phyloP scores from a whole-genome alignment of 106 monocot species.

The Dendrobium catenatum region DNA sequence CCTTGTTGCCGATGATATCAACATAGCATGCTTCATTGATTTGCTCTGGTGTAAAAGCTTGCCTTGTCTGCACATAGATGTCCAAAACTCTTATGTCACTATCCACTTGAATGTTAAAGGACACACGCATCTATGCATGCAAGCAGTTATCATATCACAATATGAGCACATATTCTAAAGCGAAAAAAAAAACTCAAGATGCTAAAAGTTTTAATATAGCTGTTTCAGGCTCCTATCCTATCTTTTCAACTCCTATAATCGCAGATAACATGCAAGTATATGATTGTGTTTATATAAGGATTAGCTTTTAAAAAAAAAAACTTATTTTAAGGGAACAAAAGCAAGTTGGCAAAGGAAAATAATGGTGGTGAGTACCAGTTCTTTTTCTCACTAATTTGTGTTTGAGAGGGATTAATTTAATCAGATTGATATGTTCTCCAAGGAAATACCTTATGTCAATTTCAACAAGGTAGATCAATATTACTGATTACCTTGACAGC shows the following conservation, averaged over 20 bases:
- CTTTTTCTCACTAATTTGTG: neutral
- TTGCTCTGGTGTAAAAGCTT: slow-evolving; percentile 64
- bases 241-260: neutral
- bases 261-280: neutral
- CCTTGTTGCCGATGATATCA: slow-evolving; percentile 66
- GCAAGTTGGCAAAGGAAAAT: neutral
- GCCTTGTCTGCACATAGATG: slow-evolving; percentile 58
- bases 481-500: neutral
- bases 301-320: neutral
- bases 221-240: neutral
- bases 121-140: neutral
- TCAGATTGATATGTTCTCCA: neutral
- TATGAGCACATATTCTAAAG: neutral
- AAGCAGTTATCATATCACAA: neutral
- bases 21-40: slow-evolving; percentile 84
- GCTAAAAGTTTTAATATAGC: neutral
- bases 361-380: neutral
- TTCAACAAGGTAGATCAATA: neutral
- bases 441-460: neutral
- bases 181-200: no score
- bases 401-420: neutral
- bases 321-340: neutral
- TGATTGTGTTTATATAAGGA: neutral
- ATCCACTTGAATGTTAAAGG: neutral
- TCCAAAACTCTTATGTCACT: neutral